Base-by-base conservation (phyloP, 108 stramenopile genomes). In the Stephanodiscus triporus region DNA sequence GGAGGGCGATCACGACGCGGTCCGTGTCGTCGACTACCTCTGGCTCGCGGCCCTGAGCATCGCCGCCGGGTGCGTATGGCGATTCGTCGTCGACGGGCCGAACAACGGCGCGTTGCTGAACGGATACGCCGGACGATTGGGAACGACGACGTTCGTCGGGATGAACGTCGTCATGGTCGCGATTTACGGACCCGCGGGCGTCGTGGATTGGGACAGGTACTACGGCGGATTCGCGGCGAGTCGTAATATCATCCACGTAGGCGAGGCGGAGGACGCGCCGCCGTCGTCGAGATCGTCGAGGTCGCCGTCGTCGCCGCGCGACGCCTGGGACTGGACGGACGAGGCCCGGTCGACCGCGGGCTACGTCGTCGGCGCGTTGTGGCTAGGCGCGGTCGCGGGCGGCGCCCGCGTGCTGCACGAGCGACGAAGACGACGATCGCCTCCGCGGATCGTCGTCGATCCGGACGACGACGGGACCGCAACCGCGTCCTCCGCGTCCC, bases 201-300 rank as follows among this genome's bases (percentile, higher is more conserved):
- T 85, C 0, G 85, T 85, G 0, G 58, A 75, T 53, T 85, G 81
- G 85, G 68, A 82, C 23, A 75, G 85, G n/a, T 85, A 85, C 36
- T 80, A 80, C 45, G 75, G 66, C 72, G 85, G 85, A 10, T 61
- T 85, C n/a, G 45, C 50, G 9, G 40, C 4, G 6, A 6, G 6
- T 36, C 36, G 36, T 36, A 63, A 75, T 16, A 49, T 79, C 2
- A 14, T 85, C 5, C 54, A 74, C 49, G 48, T 78, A 0, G 84
- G 68, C 29, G 84, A 82, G 51, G 36, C 36, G 36, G 84, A 82
- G 63, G 81, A 77, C 34, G 38, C 71, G 10, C 17, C 60, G 30
- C 11, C 48, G 16, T 30, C 65, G 14, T 43, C n/a, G n/a, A n/a
- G n/a, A n/a, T n/a, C n/a, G n/a, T n/a, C n/a, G n/a, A n/a, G n/a